These are phyloP conservation scores for Mucor lusitanicus DNA, from an alignment of 371 early-diverging fungal species.

Conservation along the genomic window DNA sequence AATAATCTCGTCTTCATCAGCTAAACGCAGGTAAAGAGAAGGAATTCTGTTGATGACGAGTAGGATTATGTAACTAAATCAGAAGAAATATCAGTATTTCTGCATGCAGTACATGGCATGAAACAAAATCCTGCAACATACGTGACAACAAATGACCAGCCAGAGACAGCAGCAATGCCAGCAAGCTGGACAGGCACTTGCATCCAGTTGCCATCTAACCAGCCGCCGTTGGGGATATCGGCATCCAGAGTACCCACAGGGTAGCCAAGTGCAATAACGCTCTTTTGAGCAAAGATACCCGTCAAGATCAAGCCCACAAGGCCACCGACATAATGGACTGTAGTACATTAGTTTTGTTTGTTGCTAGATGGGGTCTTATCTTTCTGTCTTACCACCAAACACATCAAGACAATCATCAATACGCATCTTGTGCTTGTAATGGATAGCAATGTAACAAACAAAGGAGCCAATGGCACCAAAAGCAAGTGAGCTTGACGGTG, in stretches of 20 bases:
- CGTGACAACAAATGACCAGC: constrained; percentile 65
- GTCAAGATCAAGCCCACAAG: constrained; percentile 70
- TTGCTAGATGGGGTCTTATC: not conserved
- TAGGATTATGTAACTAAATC: constrained; percentile 44
- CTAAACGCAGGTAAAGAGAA: constrained; percentile 54
- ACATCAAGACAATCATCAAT: constrained; percentile 81
- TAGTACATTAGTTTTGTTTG: not conserved
- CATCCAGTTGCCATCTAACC: constrained; percentile 68
- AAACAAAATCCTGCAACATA: not conserved
- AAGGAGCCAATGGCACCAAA: constrained; percentile 67
- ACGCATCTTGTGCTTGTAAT: constrained; percentile 63
- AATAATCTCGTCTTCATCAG: constrained; percentile 57
- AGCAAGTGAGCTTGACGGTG: constrained; percentile 67
- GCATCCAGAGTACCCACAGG: constrained; percentile 56
- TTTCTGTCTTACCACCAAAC: constrained; percentile 40
- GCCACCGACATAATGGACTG: constrained; percentile 74
- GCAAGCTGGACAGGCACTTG: constrained; percentile 66
- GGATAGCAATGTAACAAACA: constrained; percentile 65
- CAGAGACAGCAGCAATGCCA: constrained; percentile 55
- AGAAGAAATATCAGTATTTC: not conserved
- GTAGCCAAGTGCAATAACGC: constrained; percentile 59
- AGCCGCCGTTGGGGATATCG: constrained; percentile 56
- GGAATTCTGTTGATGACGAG: constrained; percentile 53
- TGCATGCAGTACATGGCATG: not conserved
- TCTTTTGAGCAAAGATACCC: constrained; percentile 71